These are phyloP conservation scores for Trichoderma orchidacearum DNA, from an alignment of 495 filamentous ascomycete genomes.

Conservation along the genomic window DNA sequence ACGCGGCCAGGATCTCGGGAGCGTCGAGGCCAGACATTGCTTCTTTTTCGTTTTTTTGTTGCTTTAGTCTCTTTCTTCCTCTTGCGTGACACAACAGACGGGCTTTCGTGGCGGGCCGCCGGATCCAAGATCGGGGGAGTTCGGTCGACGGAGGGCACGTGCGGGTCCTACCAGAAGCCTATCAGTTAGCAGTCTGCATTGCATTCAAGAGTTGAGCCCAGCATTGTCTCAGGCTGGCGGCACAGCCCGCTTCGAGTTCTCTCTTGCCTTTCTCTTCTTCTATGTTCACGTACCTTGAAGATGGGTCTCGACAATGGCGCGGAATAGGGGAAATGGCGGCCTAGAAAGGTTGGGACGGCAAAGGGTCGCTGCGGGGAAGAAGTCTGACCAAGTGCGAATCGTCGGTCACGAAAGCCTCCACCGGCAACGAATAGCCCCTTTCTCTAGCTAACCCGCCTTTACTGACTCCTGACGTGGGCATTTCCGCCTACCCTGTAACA, in stretches of 20 bases:
- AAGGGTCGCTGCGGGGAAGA: not conserved
- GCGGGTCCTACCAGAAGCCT: not conserved
- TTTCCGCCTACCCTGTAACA: not conserved
- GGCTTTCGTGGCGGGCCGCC: not conserved
- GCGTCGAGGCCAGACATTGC: conserved; percentile 30
- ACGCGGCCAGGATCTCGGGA: conserved; percentile 32
- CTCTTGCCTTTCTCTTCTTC: not conserved
- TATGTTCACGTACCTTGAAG: not conserved
- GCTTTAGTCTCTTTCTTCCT: too few relatives aligned
- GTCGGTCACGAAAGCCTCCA: not conserved
- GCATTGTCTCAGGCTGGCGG: not conserved
- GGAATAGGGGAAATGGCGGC: not conserved
- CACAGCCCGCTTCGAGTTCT: not conserved
- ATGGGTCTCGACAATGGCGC: too few relatives aligned
- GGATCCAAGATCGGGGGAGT: not conserved
- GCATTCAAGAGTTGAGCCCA: too few relatives aligned
- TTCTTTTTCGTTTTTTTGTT: not conserved
- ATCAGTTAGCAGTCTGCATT: not conserved
- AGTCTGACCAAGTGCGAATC: not conserved
- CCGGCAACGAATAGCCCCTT: not conserved
- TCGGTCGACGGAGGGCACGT: not conserved
- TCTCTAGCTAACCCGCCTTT: not conserved
- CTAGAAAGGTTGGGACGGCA: not conserved
- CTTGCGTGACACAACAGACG: not conserved
- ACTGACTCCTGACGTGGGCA: too few relatives aligned